Evolutionary conservation across 202 grass and related monocot species (phyloP), one percentile per base, ranked within the genome.

Genomic region (Schoenoplectus triqueter): DNA sequence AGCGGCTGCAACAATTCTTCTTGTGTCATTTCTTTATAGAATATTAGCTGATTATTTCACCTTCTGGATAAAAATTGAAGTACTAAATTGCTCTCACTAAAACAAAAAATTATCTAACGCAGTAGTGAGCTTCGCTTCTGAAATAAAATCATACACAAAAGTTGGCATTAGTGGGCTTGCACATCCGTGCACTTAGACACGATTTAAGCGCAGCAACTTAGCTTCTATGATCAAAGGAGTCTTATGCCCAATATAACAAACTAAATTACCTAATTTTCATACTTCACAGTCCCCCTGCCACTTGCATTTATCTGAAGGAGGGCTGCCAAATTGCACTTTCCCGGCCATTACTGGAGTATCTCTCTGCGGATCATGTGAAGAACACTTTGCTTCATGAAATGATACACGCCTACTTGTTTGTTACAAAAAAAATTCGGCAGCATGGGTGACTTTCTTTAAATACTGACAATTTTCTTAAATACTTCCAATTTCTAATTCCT

Each of bases 291-390:
- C 66, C 22, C 61, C 73, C 84, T 79, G 88, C 88, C 83, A 80
- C 84, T n/a, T 93, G 87, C 84, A 84, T 51, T 48, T 94, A 88
- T 70, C 66, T 55, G 73, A 86, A 56, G 66, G 64, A 41, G 1
- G 10, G 31, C 6, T 90, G 92, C 87, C 91, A 86, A 65, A 94
- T 97, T 87, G 85, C 69, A 77, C 83, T 97, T 45, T 94, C 85
- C 4, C 50, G 88, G 74, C 83, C 89, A 0, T 40, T 92, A 54
- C 75, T 94, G 82, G 79, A 70, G 77, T 57, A 72, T 89, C 77
- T 61, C 8, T 45, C 90, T 40, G 42, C 18, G 49, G 20, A 71
- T 81, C 90, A 97, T 82, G 60, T 67, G 66, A 97, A 97, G 73
- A 94, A 90, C 1, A 86, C 84, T 19, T 79, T 97, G 69, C 69